Evolutionary conservation across 768 basidiomycete species (phyloP), one percentile per base, ranked within the genome.

Genomic region (Tylopilus rubrobrunneus): DNA sequence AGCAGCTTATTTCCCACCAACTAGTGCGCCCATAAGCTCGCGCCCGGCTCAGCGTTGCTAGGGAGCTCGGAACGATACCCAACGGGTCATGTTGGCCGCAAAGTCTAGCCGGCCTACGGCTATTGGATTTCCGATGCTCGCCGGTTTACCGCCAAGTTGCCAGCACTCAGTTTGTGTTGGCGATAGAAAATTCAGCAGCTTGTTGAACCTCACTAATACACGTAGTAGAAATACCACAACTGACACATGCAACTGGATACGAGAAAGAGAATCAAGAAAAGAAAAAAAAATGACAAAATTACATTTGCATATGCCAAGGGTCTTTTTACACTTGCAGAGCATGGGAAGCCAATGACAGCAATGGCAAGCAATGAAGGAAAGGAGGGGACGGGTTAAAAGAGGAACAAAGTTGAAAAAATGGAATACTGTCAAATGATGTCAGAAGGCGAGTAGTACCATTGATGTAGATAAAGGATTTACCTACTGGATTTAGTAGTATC

Each of bases 401-500:
- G 17, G 21, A 44, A 47, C 6, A 50, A 33, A 33, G 17, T 4
- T 23, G 21, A 45, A 50, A 52, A 3, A 27, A 56, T 45, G 14
- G 49, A 39, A 40, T 40, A n/a, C 39, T 6, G 27, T 31, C 25
- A 23, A 21, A 23, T 34, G 31, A 14, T 1, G 21, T 60, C 48
- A 64, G 39, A 2, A 40, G 17, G n/a, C 14, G 27, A 25, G 29
- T 31, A 25, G 4, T 31, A 23, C 6, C 19, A 19, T 19, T 19
- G 19, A 17, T 19, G 19, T 31, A 36, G 2, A 11, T 12, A 19
- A 11, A 19, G 9, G 19, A 7, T 14, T 34, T 9, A 51, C 49
- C 42, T 40, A 65, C 64, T 10, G 1, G 2, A 5, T 36, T 56
- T 23, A 70, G 44, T 74, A 70, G 29, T 66, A 64, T 36, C 71